These are phyloP conservation scores for Ampelocalamus luodianensis DNA, from an alignment of 176 grass and related monocot species.

Conservation along the genomic window DNA sequence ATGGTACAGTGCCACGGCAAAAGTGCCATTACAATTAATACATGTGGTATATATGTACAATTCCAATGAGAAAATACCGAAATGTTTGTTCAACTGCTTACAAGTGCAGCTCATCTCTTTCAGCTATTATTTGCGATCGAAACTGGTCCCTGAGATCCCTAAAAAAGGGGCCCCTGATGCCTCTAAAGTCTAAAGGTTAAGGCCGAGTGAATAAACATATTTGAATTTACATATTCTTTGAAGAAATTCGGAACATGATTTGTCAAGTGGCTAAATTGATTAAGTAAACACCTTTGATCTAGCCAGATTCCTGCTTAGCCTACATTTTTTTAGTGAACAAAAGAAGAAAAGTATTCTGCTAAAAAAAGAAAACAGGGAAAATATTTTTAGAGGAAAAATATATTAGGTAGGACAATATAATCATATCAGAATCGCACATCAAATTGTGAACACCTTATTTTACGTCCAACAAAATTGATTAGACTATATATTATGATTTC, in stretches of 20 bases:
- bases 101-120: neutral
- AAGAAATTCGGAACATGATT: neutral
- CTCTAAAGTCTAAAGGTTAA: neutral
- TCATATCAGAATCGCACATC: neutral
- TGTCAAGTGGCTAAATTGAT: neutral
- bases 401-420: neutral
- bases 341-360: neutral
- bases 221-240: neutral
- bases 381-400: neutral
- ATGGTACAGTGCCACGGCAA: conserved; percentile 37
- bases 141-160: neutral
- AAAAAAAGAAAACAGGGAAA: neutral
- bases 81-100: conserved; percentile 30
- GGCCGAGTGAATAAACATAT: neutral
- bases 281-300: neutral
- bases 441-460: neutral
- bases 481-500: neutral
- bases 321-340: neutral
- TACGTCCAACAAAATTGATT: neutral
- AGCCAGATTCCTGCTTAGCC: neutral
- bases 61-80: conserved; percentile 16
- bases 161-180: neutral
- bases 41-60: conserved; percentile 38
- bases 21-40: conserved; percentile 16
- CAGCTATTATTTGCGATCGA: neutral